phyloP scores from a whole-genome alignment of 768 basidiomycete species.

The Boletellus emodensis region DNA sequence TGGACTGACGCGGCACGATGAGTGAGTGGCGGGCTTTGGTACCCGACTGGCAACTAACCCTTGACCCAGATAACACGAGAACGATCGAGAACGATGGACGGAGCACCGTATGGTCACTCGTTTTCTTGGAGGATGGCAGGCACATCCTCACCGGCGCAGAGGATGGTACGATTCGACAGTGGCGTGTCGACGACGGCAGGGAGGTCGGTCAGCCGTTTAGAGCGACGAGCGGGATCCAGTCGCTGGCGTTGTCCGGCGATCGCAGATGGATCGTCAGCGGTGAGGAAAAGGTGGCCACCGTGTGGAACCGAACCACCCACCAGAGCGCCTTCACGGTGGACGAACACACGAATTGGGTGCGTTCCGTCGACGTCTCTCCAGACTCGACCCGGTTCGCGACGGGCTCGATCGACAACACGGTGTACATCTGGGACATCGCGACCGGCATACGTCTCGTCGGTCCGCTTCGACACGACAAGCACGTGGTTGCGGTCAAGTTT shows the following conservation, averaged over 20 bases:
- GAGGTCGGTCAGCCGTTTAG: slow-evolving; percentile 4
- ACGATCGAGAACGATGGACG: background rate
- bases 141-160: slow-evolving; percentile 1
- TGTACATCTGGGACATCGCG: slow-evolving; percentile 6
- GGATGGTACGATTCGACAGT: background rate
- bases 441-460: slow-evolving; percentile 9
- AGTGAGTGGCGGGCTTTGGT: background rate
- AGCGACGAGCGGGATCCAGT: background rate
- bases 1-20: background rate
- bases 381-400: slow-evolving; percentile 11
- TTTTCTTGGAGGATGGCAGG: slow-evolving; percentile 6
- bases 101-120: background rate
- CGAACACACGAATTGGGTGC: slow-evolving; percentile 1
- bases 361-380: background rate
- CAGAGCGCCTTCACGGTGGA: slow-evolving; percentile 1
- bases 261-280: slow-evolving; percentile 3
- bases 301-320: slow-evolving; percentile 1
- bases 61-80: background rate
- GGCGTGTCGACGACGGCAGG: slow-evolving; percentile 5
- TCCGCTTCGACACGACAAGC: slow-evolving; percentile 8
- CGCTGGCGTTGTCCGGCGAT: background rate
- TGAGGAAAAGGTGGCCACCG: slow-evolving; percentile 2
- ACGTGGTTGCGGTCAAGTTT: slow-evolving; percentile 4
- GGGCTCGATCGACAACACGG: slow-evolving; percentile 1
- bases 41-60: background rate